Conservation (phyloP, 805 yeast genomes). For the Candida boidinii region DNA sequence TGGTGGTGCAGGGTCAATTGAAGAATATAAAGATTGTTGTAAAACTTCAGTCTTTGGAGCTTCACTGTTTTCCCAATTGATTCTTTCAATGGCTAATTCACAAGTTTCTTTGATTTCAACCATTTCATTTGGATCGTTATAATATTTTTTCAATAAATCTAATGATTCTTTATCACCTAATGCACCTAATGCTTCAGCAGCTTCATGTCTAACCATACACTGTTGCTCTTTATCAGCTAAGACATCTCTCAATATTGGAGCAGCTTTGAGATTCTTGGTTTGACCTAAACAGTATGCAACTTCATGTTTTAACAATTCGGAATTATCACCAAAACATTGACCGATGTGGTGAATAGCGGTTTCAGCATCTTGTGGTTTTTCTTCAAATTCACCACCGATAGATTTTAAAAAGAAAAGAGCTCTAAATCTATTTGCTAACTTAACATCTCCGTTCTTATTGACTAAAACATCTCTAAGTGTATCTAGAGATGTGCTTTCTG, state of each 20-base stretch:
- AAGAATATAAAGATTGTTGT: constrained; percentile 69
- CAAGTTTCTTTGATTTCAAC: constrained; percentile 94
- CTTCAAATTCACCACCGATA: constrained; percentile 65
- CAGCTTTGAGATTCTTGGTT: constrained; percentile 74
- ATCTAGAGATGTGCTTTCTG: constrained; percentile 36
- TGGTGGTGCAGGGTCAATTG: constrained; percentile 99
- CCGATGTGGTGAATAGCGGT: constrained; percentile 76
- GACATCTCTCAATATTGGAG: constrained; percentile 66
- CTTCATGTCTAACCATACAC: constrained; percentile 97
- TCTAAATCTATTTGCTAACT: constrained; percentile 82
- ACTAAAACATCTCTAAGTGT: constrained; percentile 63
- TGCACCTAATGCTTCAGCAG: constrained; percentile 98
- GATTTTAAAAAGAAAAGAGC: constrained; percentile 89
- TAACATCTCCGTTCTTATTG: constrained; percentile 58
- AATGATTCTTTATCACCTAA: constrained; percentile 74
- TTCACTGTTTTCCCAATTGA: constrained; percentile 82
- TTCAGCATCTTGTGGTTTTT: constrained; percentile 44
- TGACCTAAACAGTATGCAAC: constrained; percentile 97
- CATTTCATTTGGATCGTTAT: constrained; percentile 57
- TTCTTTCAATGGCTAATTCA: constrained; percentile 92
- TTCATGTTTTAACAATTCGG: constrained; percentile 93
- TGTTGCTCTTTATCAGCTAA: constrained; percentile 62
- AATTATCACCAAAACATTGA: constrained; percentile 69
- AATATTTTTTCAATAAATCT: constrained; percentile 54
- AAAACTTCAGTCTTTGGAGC: constrained; percentile 56